Percentiles rank a stretch among this genome's conserved stretches.
Evolutionary conservation across 805 yeast genomes (phyloP).

Genomic region (Kazachstania kunashirensis): DNA sequence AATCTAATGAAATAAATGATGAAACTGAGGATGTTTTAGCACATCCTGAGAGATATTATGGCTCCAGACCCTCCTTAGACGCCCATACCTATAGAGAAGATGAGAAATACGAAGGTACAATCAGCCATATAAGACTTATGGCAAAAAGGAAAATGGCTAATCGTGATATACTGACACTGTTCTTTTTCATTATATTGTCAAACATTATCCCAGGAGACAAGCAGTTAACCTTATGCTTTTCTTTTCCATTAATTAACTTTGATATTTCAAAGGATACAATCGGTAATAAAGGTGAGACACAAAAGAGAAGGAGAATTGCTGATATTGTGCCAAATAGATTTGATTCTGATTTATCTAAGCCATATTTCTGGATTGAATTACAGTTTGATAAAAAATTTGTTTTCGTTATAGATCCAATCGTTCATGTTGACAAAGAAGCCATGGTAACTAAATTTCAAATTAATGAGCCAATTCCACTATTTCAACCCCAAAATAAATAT

Average conservation of each 20-base stretch:
- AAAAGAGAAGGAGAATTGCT: neutral
- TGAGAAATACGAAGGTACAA: neutral
- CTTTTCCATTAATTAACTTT: constrained; percentile 17
- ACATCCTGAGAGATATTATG: constrained; percentile 14
- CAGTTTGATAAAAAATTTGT: constrained; percentile 4
- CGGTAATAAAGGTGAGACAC: neutral
- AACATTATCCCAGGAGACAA: constrained; percentile 8
- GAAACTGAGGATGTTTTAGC: constrained; percentile 4
- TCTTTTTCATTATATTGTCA: constrained; percentile 16
- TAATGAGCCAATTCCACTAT: constrained; percentile 7
- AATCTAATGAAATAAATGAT: neutral
- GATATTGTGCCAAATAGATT: constrained; percentile 15
- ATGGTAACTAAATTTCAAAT: constrained; percentile 9
- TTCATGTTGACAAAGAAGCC: constrained; percentile 10
- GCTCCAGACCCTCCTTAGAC: constrained; percentile 10
- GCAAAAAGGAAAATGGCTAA: constrained; percentile 17
- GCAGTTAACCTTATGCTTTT: constrained; percentile 14
- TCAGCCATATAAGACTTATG: constrained; percentile 12
- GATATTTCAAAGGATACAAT: neutral
- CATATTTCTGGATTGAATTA: constrained; percentile 23
- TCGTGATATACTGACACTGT: constrained; percentile 17
- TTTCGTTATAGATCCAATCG: constrained; percentile 21
- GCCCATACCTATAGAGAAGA: neutral
- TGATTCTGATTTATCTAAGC: constrained; percentile 22
- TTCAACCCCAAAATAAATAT: constrained; percentile 6